A percentile compares a stretch with the other conserved stretches of the same genome.
Conservation (phyloP, 352 stramenopile genomes). For the Pythium phragmitis region DNA sequence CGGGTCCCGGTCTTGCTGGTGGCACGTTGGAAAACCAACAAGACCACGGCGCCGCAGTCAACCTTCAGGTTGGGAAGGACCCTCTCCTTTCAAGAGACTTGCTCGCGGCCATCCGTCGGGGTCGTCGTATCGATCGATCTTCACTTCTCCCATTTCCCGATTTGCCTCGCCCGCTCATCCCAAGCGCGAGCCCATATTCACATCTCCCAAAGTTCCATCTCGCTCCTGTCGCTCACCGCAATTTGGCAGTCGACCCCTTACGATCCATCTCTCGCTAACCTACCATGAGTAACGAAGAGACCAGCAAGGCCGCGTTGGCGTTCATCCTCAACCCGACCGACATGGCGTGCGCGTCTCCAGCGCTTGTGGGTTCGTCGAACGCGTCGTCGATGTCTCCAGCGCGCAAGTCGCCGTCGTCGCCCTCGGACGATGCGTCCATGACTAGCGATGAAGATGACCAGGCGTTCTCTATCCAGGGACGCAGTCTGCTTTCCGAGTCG, state of each 20-base stretch:
- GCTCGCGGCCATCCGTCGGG: constrained; percentile 1
- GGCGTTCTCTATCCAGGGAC: constrained; percentile 47
- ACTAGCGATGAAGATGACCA: constrained; percentile 40
- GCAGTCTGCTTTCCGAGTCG: constrained; percentile 48
- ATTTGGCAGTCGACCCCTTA: constrained; percentile 8
- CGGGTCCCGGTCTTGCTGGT: constrained; percentile 3
- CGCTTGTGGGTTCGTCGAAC: not conserved
- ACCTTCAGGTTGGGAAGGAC: not conserved
- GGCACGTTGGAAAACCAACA: constrained; percentile 2
- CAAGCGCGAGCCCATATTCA: not conserved
- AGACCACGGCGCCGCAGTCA: constrained; percentile 12
- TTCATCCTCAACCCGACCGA: constrained; percentile 72
- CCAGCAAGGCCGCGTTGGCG: constrained; percentile 56
- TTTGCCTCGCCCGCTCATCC: constrained; percentile 15
- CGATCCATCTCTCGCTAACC: not conserved
- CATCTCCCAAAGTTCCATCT: not conserved
- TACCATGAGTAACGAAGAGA: constrained; percentile 30
- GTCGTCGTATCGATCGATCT: not conserved
- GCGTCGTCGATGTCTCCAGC: constrained; percentile 48
- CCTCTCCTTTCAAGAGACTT: not conserved
- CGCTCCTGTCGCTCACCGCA: not conserved
- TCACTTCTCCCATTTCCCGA: constrained; percentile 12
- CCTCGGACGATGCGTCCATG: constrained; percentile 24
- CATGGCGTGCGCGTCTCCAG: constrained; percentile 21
- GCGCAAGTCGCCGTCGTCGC: constrained; percentile 35